Evolutionary conservation across 345 rosid species (phyloP), one percentile per base, ranked within the genome.

Genomic region (Aquilaria sinensis): DNA sequence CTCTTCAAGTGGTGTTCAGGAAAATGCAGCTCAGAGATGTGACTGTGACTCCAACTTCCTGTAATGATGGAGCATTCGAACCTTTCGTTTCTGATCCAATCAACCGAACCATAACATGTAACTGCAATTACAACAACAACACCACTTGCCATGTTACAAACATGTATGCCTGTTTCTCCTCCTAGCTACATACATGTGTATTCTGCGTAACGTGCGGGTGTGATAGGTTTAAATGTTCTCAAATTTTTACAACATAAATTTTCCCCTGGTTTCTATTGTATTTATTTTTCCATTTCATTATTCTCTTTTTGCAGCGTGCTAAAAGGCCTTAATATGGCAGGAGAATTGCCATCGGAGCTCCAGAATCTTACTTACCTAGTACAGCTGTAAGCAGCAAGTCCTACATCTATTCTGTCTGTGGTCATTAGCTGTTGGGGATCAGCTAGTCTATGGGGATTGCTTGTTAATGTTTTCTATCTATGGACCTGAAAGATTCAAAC

Each of bases 271-370:
- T 0, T 13, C 13, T 61, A 6, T 45, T 46, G 5, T 51, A 43
- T 61, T 53, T 31, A 9, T 53, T 12, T 31, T 51, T 7, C 31
- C 47, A 2, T n/a, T 29, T 54, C 33, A 15, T 15, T 41, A 23
- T 47, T 53, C 32, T 43, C 52, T 72, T 8, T 56, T 15, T 31
- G 15, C 33, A 94, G 97, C 33, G 29, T 9, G 48, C 73, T 90
- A 33, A 88, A 83, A 74, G 61, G 79, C 57, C 74, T 75, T 13
- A 86, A 77, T 63, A 69, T 94, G 67, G 69, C 78, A 6, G 99
- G 96, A 54, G 51, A 49, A 60, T 14, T 92, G 60, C 96, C 96
- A n/a, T 70, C 65, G 63, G 96, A 89, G 51, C 70, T 92, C 23
- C 83, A 70, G 45, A 79, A 84, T 56, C 96, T 92, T 31, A 75